Conservation (phyloP, 129 eudicot genomes). For the Flaveria brownii region DNA sequence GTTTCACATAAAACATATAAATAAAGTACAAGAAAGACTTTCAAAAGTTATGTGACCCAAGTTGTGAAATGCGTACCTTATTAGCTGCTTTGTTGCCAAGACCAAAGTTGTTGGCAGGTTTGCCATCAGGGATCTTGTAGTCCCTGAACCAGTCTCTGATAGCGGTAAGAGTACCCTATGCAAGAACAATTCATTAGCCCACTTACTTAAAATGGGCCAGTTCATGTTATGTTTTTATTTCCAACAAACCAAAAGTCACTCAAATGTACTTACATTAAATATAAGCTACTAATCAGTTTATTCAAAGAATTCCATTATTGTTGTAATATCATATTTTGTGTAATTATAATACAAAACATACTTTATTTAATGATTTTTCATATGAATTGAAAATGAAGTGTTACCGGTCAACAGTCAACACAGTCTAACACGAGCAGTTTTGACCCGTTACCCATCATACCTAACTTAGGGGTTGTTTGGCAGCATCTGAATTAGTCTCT, state of each 20-base stretch:
- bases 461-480: too few species aligned
- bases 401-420: not conserved
- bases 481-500: too few species aligned
- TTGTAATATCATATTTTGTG: not conserved
- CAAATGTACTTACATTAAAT: not conserved
- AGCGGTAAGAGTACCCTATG: constrained; percentile 93
- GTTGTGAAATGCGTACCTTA: constrained; percentile 52
- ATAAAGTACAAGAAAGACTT: not conserved
- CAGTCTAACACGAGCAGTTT: not conserved
- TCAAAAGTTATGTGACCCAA: not conserved
- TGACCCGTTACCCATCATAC: not conserved
- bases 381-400: not conserved
- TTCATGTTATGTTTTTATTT: not conserved
- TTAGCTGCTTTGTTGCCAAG: constrained; percentile 94
- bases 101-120: constrained; percentile 97
- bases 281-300: not conserved
- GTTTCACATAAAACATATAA: not conserved
- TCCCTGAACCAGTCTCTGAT: constrained; percentile 99
- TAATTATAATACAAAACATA: not conserved
- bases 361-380: not conserved
- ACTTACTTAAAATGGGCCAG: not conserved
- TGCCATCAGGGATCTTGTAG: constrained; percentile 99
- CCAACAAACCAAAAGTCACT: not conserved
- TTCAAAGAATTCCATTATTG: not conserved
- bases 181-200: constrained; percentile 25